A percentile compares a stretch with the other conserved stretches of the same genome.
Evolutionary conservation across 148 eudicot species (phyloP).

Genomic region (Amaranthus palmeri): DNA sequence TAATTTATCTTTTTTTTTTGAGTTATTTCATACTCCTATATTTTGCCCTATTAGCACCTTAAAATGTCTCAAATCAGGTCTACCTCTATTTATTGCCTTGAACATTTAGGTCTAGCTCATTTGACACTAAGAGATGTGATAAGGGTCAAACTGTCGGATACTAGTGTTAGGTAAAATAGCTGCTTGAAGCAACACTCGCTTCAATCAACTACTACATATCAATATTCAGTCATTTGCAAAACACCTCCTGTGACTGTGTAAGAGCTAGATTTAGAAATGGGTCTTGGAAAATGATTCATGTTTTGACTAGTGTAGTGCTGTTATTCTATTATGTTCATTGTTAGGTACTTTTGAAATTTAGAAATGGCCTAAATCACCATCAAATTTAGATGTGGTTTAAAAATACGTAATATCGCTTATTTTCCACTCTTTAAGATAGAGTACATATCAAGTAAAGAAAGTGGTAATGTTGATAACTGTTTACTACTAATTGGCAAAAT

Average conservation of each 20-base stretch:
- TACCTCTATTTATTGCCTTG: not conserved
- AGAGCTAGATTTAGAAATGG: too few species aligned
- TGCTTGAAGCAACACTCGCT: too few species aligned
- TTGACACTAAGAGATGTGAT: too few species aligned
- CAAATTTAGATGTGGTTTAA: constrained; percentile 20
- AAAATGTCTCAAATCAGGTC: too few species aligned
- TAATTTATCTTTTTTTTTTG: not conserved
- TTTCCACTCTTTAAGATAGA: constrained; percentile 34
- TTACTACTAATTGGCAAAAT: constrained; percentile 1
- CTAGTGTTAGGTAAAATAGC: too few species aligned
- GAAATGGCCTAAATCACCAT: constrained; percentile 23
- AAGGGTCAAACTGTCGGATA: too few species aligned
- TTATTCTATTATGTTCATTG: constrained; percentile 29
- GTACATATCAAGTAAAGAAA: constrained; percentile 34
- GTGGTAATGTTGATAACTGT: constrained; percentile 17
- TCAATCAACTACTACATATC: too few species aligned
- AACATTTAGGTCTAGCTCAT: not conserved
- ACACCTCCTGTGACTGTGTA: too few species aligned
- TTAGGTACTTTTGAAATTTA: constrained; percentile 26
- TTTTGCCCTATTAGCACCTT: too few species aligned
- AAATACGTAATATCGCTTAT: constrained; percentile 29
- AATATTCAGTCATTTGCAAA: too few species aligned
- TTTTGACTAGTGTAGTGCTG: constrained; percentile 11
- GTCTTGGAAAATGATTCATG: constrained; percentile 4
- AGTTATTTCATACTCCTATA: not conserved